phyloP scores from a whole-genome alignment of 2,329 filamentous ascomycete genomes.

The Aspergillus quadricinctus region DNA sequence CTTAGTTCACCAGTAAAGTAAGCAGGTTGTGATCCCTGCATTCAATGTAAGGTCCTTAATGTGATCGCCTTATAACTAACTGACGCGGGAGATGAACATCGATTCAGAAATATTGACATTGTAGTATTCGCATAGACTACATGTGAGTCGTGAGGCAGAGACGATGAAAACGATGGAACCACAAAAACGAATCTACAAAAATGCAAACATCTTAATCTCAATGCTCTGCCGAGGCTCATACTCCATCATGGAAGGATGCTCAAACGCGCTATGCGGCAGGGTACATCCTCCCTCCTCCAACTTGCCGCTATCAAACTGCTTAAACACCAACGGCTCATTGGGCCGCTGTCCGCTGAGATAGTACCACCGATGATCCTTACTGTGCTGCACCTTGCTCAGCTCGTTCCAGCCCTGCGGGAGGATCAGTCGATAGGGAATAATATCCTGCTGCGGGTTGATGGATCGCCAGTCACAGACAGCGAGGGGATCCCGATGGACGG shows the following conservation, averaged over 20 bases:
- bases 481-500: slow-evolving; percentile 19
- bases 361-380: slow-evolving; percentile 10
- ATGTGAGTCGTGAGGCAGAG: too few relatives aligned
- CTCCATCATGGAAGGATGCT: slow-evolving; percentile 38
- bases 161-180: too few relatives aligned
- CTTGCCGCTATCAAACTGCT: slow-evolving; percentile 15
- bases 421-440: slow-evolving; percentile 9
- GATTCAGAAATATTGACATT: too few relatives aligned
- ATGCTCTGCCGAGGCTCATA: slow-evolving; percentile 49
- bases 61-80: too few relatives aligned
- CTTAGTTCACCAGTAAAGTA: too few relatives aligned
- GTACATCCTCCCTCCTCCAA: slow-evolving; percentile 7
- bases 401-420: slow-evolving; percentile 13
- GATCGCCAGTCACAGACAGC: slow-evolving; percentile 18
- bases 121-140: too few relatives aligned
- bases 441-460: slow-evolving; percentile 6
- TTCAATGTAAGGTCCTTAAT: too few relatives aligned
- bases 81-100: too few relatives aligned
- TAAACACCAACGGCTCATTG: slow-evolving; percentile 18
- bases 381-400: neutral
- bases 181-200: neutral
- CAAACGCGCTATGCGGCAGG: slow-evolving; percentile 50
- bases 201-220: slow-evolving; percentile 44
- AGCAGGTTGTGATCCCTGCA: too few relatives aligned
- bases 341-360: slow-evolving; percentile 14